Conservation (phyloP, 176 grass and related monocot species). For the Bothriochloa decipiens region DNA sequence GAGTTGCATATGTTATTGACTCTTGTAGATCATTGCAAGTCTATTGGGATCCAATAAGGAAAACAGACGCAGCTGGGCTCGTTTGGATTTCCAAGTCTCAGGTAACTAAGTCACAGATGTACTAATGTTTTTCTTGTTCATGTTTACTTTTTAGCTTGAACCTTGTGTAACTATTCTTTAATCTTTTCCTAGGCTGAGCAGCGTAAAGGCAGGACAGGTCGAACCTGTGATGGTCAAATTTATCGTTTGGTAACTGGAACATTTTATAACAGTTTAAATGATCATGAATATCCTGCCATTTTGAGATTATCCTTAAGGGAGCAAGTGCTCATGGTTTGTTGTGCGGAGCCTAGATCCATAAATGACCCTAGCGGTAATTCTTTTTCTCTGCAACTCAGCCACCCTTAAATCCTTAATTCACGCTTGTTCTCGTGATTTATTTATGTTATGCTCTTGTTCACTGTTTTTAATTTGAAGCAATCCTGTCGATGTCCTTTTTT, state of each 20-base stretch:
- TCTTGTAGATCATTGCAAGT: slow-evolving; percentile 95
- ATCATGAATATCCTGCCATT: slow-evolving; percentile 88
- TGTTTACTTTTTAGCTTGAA: slow-evolving; percentile 26
- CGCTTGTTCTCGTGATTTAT: slow-evolving; percentile 30
- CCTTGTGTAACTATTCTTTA: slow-evolving; percentile 3
- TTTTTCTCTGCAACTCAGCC: slow-evolving; percentile 40
- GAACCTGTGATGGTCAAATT: slow-evolving; percentile 88
- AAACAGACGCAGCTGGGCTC: slow-evolving; percentile 68
- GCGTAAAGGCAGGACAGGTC: slow-evolving; percentile 90
- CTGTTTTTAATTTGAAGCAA: not conserved
- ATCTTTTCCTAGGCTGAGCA: slow-evolving; percentile 72
- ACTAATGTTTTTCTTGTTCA: slow-evolving; percentile 22
- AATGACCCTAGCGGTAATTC: slow-evolving; percentile 82
- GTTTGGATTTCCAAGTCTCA: slow-evolving; percentile 94
- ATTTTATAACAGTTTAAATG: slow-evolving; percentile 78
- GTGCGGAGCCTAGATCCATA: slow-evolving; percentile 76
- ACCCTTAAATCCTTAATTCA: slow-evolving; percentile 34
- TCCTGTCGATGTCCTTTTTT: not conserved
- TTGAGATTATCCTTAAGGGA: slow-evolving; percentile 87
- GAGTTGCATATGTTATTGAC: slow-evolving; percentile 86
- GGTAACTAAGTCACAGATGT: slow-evolving; percentile 45
- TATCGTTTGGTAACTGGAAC: slow-evolving; percentile 68
- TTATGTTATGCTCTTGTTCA: not conserved
- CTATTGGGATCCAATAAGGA: slow-evolving; percentile 77
- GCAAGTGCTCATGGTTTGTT: slow-evolving; percentile 87